Percentiles rank a stretch among this genome's conserved stretches.
These are phyloP conservation scores for Strobilomyces confusus DNA, from an alignment of 768 basidiomycete species.

Conservation along the genomic window DNA sequence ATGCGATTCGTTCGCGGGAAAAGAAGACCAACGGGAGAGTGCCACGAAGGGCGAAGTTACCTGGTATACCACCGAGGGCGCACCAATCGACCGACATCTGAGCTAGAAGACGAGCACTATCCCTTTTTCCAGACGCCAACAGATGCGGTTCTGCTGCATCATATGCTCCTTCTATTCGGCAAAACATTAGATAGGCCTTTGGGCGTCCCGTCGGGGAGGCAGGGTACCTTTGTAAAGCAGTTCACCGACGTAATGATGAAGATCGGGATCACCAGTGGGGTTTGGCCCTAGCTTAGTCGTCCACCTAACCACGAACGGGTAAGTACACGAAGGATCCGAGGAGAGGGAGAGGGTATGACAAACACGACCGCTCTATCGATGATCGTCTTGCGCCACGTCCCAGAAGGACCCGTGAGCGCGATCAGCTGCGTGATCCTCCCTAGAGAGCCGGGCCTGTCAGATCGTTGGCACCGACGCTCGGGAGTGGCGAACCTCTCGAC, in stretches of 20 bases:
- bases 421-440: constrained; percentile 90
- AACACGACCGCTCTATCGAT: constrained; percentile 83
- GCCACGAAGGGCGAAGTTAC: constrained; percentile 80
- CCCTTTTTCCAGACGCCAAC: constrained; percentile 81
- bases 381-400: constrained; percentile 87
- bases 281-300: constrained; percentile 71
- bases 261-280: constrained; percentile 82
- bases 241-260: constrained; percentile 90
- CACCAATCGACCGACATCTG: constrained; percentile 85
- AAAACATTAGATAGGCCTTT: constrained; percentile 4
- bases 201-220: background rate
- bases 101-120: constrained; percentile 82
- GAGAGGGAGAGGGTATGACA: constrained; percentile 26
- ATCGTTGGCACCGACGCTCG: background rate
- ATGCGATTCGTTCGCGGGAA: background rate
- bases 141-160: constrained; percentile 78
- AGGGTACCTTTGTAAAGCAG: constrained; percentile 74
- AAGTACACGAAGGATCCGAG: constrained; percentile 15
- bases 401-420: constrained; percentile 73
- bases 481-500: constrained; percentile 61
- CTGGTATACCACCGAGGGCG: constrained; percentile 47
- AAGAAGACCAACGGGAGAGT: constrained; percentile 62
- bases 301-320: constrained; percentile 57
- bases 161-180: constrained; percentile 62
- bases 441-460: constrained; percentile 27